These are phyloP conservation scores for Tylopilus sp. DNA, from an alignment of 768 basidiomycete genomes.

Conservation along the genomic window DNA sequence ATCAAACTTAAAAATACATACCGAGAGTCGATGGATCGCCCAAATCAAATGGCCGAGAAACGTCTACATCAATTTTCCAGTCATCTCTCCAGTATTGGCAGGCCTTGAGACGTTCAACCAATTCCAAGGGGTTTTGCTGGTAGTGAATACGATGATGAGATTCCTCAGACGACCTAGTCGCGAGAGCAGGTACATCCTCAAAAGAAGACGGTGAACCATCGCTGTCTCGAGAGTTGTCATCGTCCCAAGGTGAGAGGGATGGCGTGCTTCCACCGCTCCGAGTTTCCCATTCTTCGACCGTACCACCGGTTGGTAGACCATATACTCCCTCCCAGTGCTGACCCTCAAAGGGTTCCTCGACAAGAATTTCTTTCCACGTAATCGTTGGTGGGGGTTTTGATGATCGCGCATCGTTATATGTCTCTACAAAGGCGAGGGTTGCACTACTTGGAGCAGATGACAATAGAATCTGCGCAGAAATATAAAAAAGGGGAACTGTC, in stretches of 20 bases:
- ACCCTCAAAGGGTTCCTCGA: slow-evolving; percentile 81
- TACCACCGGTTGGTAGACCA: slow-evolving; percentile 48
- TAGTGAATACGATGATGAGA: background rate
- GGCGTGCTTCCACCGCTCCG: slow-evolving; percentile 58
- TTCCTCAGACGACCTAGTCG: background rate
- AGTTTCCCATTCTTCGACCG: slow-evolving; percentile 40
- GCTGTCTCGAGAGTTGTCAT: slow-evolving; percentile 37
- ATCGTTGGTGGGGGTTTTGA: slow-evolving; percentile 35
- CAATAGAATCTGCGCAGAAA: slow-evolving; percentile 46
- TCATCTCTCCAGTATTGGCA: slow-evolving; percentile 74
- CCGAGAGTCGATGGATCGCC: slow-evolving; percentile 75
- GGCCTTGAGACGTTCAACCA: slow-evolving; percentile 58
- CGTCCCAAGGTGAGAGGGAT: slow-evolving; percentile 65
- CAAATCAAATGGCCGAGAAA: slow-evolving; percentile 50
- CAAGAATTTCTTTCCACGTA: slow-evolving; percentile 78
- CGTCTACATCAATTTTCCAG: slow-evolving; percentile 50
- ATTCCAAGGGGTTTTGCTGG: slow-evolving; percentile 37
- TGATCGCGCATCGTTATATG: slow-evolving; percentile 42
- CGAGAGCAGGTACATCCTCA: slow-evolving; percentile 12
- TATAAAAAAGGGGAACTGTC: background rate
- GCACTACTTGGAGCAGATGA: slow-evolving; percentile 47
- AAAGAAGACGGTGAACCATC: slow-evolving; percentile 13
- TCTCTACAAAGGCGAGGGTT: slow-evolving; percentile 53
- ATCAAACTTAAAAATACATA: slow-evolving; percentile 21
- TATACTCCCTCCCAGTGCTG: slow-evolving; percentile 83